Base-by-base conservation (phyloP, 768 basidiomycete genomes). In the Suillus discolor region DNA sequence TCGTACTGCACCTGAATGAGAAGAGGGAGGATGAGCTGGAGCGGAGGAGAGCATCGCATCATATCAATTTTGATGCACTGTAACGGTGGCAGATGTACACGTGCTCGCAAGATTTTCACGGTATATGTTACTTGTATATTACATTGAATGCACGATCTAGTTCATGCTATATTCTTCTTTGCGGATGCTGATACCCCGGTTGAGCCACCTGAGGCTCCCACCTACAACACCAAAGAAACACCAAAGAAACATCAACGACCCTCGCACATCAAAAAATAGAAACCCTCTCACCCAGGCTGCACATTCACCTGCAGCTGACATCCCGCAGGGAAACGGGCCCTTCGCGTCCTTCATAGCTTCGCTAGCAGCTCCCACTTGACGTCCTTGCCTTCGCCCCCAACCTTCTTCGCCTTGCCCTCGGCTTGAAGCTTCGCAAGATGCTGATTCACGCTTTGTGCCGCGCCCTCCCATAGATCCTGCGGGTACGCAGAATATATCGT, bases 11-110 rank as follows among this genome's bases (percentile, higher is more conserved):
- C 81, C 73, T 95, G 71, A 94, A 89, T 70, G 97, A 99, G 76
- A 97, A 97, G 95, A 84, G 94, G 67, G 96, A 98, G 74, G 97
- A 99, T 75, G 97, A 99, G 78, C 74, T 91, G 71, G 97, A 99
- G 76, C 78, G 96, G 65, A 84, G 94, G 71, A 84, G 91, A 70
- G 87, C 89, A 38, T 90, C 96, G n/a, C 95, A 97, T 78, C 91
- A 94, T 72, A 97, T 99, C 77, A 99, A 99, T 70, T 98, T 99
- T 72, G 95, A 96, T 75, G 97, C 97, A 15, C 80, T 98, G 71
- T 97, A 82, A 55, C 8, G 25, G 25, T 16, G n/a, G 25, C 9
- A 7, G 31, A 77, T 57, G 71, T 39, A 47, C 65, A n/a, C 68
- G 69, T 18, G 39, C 23, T 38, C 63, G 66, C 66, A 60, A 63